Base-by-base conservation (phyloP, 495 filamentous ascomycete genomes). In the Penicillium malachiteum region DNA sequence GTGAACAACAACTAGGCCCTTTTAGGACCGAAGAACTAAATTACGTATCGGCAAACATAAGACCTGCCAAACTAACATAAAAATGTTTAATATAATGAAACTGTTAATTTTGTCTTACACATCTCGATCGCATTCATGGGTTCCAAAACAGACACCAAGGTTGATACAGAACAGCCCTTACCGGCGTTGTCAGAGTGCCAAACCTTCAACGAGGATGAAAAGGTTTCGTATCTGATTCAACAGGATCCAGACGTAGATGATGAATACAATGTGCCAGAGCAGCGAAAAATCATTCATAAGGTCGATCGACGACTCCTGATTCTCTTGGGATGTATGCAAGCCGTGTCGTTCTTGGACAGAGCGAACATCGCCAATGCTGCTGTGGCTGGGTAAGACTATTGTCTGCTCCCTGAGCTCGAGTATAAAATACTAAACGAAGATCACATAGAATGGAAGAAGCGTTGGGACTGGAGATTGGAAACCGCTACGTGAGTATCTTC, bases 401-500 rank as follows among this genome's bases (percentile, higher is more conserved):
- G 4, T 26, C 21, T 26, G 1, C 2, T 4, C 4, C 21, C 4
- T 26, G 21, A 26, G 21, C 21, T 26, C 21, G 21, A 26, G 4
- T 26, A 26, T 26, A 1, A 1, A 26, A 4, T 26, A 26, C 21
- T 26, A 26, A 26, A 26, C 21, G 21, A 4, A 26, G 21, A 26
- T 4, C 21, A 26, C 21, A 34, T 30, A 48, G 45, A 30, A 52
- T 52, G 49, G 13, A 26, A 17, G 32, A 32, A 35, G 38, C 18
- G 12, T 13, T 52, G 0, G 38, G 16, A 33, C 30, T 55, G 12
- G 35, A 40, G 3, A 16, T 47, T 40, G 52, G 52, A 7, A 16
- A 33, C 12, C 43, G 44, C 14, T 55, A 55, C 48, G 52, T 55
- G 26, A 17, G 52, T 37, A 13, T 48, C 18, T 17, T 51, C 10